These are phyloP conservation scores for Neofusicoccum kwambonambiense DNA, from an alignment of 2,329 filamentous ascomycete species.

Conservation along the genomic window DNA sequence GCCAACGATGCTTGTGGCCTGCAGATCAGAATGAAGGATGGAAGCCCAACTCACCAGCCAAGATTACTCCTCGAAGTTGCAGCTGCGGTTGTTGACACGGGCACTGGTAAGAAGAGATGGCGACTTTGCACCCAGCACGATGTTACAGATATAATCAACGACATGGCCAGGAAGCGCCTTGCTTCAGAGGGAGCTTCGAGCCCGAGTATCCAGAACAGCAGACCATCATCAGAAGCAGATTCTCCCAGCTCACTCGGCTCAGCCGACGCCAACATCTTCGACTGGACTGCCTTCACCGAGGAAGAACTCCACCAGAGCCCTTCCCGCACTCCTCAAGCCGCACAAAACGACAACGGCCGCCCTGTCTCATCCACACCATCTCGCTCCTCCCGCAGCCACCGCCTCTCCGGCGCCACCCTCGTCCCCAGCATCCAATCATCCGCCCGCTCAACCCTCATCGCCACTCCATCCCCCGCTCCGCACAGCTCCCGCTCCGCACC, in stretches of 20 bases:
- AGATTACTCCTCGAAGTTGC: slow-evolving; percentile 1
- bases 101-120: neutral
- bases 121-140: slow-evolving; percentile 6
- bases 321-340: neutral
- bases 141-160: neutral
- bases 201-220: neutral
- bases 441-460: neutral
- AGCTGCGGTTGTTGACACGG: neutral
- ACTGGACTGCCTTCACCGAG: slow-evolving; percentile 3
- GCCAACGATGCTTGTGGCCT: slow-evolving; percentile 2
- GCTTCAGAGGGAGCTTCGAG: neutral
- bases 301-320: neutral
- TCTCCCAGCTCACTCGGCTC: neutral
- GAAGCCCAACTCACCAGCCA: neutral
- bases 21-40: slow-evolving; percentile 1
- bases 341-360: neutral
- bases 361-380: neutral
- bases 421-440: neutral
- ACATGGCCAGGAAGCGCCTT: neutral
- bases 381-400: neutral
- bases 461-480: neutral
- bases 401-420: slow-evolving; percentile 6
- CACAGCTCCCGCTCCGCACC: neutral
- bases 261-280: neutral
- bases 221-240: neutral